Base-by-base conservation (phyloP, 202 grass and related monocot species). In the Miscanthus sacchariflorus region DNA sequence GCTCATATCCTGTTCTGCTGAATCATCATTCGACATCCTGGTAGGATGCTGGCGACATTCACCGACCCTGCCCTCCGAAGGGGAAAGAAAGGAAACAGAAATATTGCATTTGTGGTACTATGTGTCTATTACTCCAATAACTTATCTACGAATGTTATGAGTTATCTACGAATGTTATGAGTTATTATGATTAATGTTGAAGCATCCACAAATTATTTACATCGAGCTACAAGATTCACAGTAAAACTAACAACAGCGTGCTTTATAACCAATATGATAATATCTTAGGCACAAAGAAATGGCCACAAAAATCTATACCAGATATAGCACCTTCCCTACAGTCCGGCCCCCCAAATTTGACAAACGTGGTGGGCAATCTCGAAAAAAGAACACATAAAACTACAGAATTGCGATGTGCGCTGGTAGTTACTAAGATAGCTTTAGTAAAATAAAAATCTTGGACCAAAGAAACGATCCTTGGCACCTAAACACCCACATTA, bases 161-260 rank as follows among this genome's bases (percentile, higher is more conserved):
- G 30, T 4, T 38, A 69, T 30, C 77, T 61, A 50, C 4, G 45
- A 7, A 72, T 35, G 18, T 65, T 77, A 43, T 52, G 30, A 70
- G 30, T 33, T 33, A 38, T 38, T 38, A 5, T 40, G 39, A 40
- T 23, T 12, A 77, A 77, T 68, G 35, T 54, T n/a, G 24, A 68
- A 78, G 10, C 11, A 82, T 78, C 35, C 33, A 64, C 17, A 82
- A 28, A 88, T 61, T 42, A 82, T 70, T 63, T 33, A 39, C 72
- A 71, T 66, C 24, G 5, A 24, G 33, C 23, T 11, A 88, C 78
- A 78, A 77, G 30, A 78, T 39, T 28, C 42, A 44, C 5, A 19
- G n/a, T 23, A 66, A 67, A 27, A 74, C 7, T 56, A 78, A 72
- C 64, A 42, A 70, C 11, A 11, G 21, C 0, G 4, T 61, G 35